Conservation (phyloP, 2,329 filamentous ascomycete genomes). For the Delphinella strobiligena region DNA sequence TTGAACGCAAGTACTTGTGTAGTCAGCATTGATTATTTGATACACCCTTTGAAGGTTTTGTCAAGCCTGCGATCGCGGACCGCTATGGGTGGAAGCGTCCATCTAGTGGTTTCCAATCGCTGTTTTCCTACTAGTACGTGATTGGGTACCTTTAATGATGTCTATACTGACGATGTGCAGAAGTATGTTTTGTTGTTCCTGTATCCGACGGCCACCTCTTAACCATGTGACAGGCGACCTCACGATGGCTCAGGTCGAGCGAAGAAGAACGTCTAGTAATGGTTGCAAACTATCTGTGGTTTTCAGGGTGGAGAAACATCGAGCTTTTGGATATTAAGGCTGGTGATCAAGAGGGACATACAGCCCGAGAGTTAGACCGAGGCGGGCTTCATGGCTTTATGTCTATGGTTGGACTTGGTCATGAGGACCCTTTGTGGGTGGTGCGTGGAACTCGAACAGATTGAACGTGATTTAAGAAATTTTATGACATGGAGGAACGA, state of each 20-base stretch:
- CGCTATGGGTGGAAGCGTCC: conserved; percentile 32
- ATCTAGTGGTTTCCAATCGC: conserved; percentile 39
- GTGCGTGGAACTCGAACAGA: conserved; percentile 22
- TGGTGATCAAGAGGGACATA: conserved; percentile 9
- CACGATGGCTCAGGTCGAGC: conserved; percentile 33
- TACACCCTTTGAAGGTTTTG: conserved; percentile 33
- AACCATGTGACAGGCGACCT: no score
- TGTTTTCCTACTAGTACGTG: conserved; percentile 30
- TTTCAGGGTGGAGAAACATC: conserved; percentile 39
- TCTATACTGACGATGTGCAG: background rate
- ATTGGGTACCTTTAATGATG: background rate
- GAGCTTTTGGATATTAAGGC: conserved; percentile 39
- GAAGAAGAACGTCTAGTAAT: conserved; percentile 36
- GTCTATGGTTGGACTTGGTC: conserved; percentile 20
- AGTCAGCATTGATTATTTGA: conserved; percentile 41
- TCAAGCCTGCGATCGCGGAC: conserved; percentile 27
- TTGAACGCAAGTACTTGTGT: conserved; percentile 39
- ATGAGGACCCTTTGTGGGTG: conserved; percentile 32
- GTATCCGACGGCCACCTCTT: no score
- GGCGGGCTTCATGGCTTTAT: conserved; percentile 18
- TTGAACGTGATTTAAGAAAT: no score
- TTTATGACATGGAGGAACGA: no score
- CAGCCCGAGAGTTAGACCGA: conserved; percentile 5
- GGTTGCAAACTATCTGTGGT: conserved; percentile 41
- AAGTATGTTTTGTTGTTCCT: no score